phyloP scores from a whole-genome alignment of 2,329 filamentous ascomycete species.

The Diaporthe destruens region DNA sequence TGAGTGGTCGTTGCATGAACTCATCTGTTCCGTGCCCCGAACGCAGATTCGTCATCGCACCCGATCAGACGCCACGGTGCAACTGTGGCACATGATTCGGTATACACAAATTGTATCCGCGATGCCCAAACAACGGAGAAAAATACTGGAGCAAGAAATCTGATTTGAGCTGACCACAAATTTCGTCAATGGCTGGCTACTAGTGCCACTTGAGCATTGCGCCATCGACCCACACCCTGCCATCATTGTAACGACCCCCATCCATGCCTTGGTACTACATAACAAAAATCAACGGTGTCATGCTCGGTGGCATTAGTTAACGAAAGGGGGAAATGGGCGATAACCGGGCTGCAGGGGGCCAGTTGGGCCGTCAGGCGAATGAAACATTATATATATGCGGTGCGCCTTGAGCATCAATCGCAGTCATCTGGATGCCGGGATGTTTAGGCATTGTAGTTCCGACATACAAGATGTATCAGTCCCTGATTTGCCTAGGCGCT shows the following conservation, averaged over 20 bases:
- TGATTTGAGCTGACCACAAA: constrained; percentile 12
- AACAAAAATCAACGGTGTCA: not conserved
- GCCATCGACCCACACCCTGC: constrained; percentile 41
- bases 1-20: not conserved
- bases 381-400: not conserved
- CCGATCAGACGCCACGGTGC: not conserved
- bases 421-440: not conserved
- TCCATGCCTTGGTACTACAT: not conserved
- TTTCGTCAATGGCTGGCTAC: constrained; percentile 2
- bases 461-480: constrained; percentile 36
- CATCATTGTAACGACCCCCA: constrained; percentile 29
- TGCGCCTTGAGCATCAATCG: not conserved
- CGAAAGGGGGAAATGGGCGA: constrained; percentile 1
- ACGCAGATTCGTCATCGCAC: not conserved
- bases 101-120: not conserved
- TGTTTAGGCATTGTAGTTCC: not conserved
- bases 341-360: not conserved
- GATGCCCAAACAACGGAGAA: not conserved
- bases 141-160: not conserved
- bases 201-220: constrained; percentile 29
- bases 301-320: not conserved
- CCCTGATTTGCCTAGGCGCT: constrained; percentile 34
- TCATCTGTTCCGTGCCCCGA: no score
- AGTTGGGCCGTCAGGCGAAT: not conserved
- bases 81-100: not conserved